Evolutionary conservation across 2,329 filamentous ascomycete species (phyloP), one percentile per base, ranked within the genome.

Genomic region (Arthrobotrys pseudoclavata): DNA sequence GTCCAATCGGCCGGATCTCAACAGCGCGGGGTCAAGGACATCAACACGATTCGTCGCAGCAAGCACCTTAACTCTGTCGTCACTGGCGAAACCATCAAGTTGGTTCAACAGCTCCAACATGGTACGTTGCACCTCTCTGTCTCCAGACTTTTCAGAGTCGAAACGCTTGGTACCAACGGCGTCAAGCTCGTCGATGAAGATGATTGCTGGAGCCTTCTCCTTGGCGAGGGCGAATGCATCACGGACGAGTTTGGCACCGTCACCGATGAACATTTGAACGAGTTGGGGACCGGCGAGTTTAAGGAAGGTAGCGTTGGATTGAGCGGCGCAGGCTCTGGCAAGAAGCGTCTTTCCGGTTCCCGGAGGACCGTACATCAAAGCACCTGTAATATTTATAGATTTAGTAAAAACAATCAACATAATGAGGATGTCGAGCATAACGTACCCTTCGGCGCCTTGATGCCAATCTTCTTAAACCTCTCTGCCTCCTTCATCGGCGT

Each of bases 401-500:
- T 57, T 69, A 80, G 79, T 82, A 66, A 55, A 31, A 18, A 10
- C 70, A 12, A 53, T 40, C 45, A 15, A 47, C n/a, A 13, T 18
- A 6, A 31, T 47, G 57, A 22, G 9, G 29, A 20, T 12, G 18
- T 57, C 53, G 4, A 63, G 50, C 24, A 52, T 40, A 48, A 40
- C 69, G 79, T 89, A 97, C 96, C 96, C 86, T 99, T 99, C 13
- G 96, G 96, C 47, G 96, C 95, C 87, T 99, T 99, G 87, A 99
- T 99, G 81, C 96, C 96, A 82, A 99, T 97, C 88, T 97, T 98
- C 89, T 97, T 98, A 87, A 99, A 99, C 20, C 95, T 90, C 82
- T 99, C 96, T 1, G 96, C 94, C 86, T 99, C 95, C 88, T 98
- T 98, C 96, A 99, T 99, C 1, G 96, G 96, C 95, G 95, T 98